Base-by-base conservation (phyloP, 2,329 filamentous ascomycete species). In the Mycogone perniciosa region DNA sequence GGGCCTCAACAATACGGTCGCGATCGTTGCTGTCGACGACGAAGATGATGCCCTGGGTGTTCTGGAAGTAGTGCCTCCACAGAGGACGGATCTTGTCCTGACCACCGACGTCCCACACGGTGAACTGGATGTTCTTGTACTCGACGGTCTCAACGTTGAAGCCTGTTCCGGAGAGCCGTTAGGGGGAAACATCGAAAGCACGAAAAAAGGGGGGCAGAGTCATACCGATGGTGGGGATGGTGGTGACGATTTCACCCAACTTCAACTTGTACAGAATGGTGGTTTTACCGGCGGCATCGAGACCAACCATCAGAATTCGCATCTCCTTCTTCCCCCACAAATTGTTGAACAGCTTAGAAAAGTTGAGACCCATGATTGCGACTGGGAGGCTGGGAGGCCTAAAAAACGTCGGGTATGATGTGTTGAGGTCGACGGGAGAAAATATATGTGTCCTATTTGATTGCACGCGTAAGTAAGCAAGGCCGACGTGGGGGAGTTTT, bases 141-240 rank as follows among this genome's bases (percentile, higher is more conserved):
- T 95, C 91, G 73, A 99, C 93, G 51, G 93, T 97, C 83, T 99
- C 93, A 73, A 99, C 93, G 80, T 99, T 99, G 86, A 99, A 99
- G 67, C 93, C 88, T 91, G 44, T 35, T 30, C 13, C 41, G 34
- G 29, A 13, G 34, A 31, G n/a, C 10, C 4, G n/a, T 7, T 10
- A 31, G 33, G 37, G 33, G 37, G 9, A 33, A 33, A 30, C 10
- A 27, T 20, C 40, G 31, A 27, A 33, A 42, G 42, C 13, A 38
- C 20, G 41, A 26, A 30, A n/a, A 43, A 37, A 52, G 44, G 33
- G 20, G 44, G 48, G 48, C 13, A 37, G 48, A 45, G 55, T 48
- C 82, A 75, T 85, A 90, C 87, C 93, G 68, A 97, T 96, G 68
- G 93, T 99, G 63, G 93, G 93, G 68, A 99, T 99, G 63, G 93